Percentiles rank a stretch among this genome's conserved stretches.
These are phyloP conservation scores for Neurospora sublineolata DNA, from an alignment of 495 filamentous ascomycete species.

Conservation along the genomic window DNA sequence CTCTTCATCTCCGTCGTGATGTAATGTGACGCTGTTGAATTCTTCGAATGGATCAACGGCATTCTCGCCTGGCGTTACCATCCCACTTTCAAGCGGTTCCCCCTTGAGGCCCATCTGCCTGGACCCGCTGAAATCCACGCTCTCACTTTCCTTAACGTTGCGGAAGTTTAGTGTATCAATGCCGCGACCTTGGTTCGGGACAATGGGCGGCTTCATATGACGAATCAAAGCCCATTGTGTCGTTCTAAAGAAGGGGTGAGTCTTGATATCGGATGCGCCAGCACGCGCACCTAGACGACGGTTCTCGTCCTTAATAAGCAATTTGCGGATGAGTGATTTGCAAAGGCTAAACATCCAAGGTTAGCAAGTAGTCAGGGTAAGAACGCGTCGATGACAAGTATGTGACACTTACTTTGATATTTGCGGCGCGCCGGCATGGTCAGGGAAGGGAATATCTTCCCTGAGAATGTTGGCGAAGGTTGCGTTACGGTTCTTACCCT, in stretches of 20 bases:
- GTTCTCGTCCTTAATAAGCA: constrained; percentile 95
- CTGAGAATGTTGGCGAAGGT: constrained; percentile 96
- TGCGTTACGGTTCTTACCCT: constrained; percentile 95
- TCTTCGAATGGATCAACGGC: constrained; percentile 89
- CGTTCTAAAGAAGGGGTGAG: constrained; percentile 87
- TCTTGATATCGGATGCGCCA: constrained; percentile 92
- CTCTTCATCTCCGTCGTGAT: constrained; percentile 81
- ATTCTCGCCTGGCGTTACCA: constrained; percentile 75
- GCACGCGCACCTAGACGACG: constrained; percentile 88
- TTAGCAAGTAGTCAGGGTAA: constrained; percentile 10
- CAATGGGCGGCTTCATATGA: constrained; percentile 97
- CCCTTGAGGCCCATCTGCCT: constrained; percentile 48
- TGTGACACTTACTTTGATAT: constrained; percentile 68
- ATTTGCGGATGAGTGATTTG: constrained; percentile 92
- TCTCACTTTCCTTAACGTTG: constrained; percentile 93
- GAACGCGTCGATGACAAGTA: constrained; percentile 3
- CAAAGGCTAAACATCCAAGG: constrained; percentile 51
- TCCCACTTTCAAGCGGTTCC: constrained; percentile 72
- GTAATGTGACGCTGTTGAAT: constrained; percentile 95
- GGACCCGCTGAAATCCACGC: constrained; percentile 75
- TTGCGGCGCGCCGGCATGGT: constrained; percentile 69
- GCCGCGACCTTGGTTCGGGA: constrained; percentile 82
- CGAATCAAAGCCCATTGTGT: constrained; percentile 96
- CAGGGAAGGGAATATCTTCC: constrained; percentile 90
- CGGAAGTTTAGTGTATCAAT: constrained; percentile 94